phyloP scores from a whole-genome alignment of 169 alveolate genomes.

The Cryptosporidium felis region DNA sequence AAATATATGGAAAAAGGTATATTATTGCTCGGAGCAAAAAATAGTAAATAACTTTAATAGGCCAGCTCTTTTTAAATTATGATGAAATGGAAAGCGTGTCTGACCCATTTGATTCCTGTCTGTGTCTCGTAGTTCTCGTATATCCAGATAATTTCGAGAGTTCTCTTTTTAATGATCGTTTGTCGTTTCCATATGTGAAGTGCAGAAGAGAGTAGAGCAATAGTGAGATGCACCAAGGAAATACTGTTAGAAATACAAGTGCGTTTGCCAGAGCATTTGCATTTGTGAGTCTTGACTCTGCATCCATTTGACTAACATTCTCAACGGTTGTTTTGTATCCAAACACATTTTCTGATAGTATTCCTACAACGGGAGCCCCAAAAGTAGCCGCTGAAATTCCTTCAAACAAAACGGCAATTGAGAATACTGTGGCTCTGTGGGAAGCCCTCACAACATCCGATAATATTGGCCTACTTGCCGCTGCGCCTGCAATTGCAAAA shows the following conservation, averaged over 20 bases:
- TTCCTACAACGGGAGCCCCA: slow-evolving; percentile 89
- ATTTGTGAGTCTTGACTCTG: slow-evolving; percentile 78
- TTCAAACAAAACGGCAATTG: slow-evolving; percentile 85
- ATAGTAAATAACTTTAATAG: no score
- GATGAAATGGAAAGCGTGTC: slow-evolving; percentile 33
- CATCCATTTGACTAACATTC: slow-evolving; percentile 82
- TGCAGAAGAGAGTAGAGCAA: slow-evolving; percentile 83
- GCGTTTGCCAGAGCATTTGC: slow-evolving; percentile 87
- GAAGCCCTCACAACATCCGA: slow-evolving; percentile 89
- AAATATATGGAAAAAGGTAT: no score
- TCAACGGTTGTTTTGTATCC: slow-evolving; percentile 82
- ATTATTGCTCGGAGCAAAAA: no score
- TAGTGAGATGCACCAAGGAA: slow-evolving; percentile 85
- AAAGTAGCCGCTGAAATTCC: slow-evolving; percentile 86
- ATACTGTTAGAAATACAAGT: slow-evolving; percentile 78
- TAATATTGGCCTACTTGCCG: slow-evolving; percentile 88
- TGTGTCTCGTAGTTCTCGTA: neutral
- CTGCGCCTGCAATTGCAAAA: slow-evolving; percentile 89
- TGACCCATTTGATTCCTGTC: slow-evolving; percentile 26
- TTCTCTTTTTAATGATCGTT: slow-evolving; percentile 10
- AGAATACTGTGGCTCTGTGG: slow-evolving; percentile 86
- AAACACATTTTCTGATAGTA: slow-evolving; percentile 84
- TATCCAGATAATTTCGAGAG: slow-evolving; percentile 37
- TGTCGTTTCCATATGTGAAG: slow-evolving; percentile 80
- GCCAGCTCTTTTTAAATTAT: no score